phyloP scores from a whole-genome alignment of 371 early-diverging fungal species.

The Mortierella sp. region DNA sequence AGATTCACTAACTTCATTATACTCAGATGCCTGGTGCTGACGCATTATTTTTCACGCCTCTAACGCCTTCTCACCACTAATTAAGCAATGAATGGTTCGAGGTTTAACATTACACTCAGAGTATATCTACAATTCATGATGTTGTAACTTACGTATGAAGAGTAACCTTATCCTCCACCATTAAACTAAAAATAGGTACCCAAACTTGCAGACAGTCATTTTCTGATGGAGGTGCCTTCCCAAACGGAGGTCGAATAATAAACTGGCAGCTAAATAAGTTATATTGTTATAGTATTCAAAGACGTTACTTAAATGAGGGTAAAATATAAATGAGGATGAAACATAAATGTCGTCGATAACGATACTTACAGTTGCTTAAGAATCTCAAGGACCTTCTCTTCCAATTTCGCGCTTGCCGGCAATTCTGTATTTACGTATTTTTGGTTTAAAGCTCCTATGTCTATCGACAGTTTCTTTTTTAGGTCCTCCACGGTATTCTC shows the following conservation, averaged over 20 bases:
- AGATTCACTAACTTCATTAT: conserved; percentile 14
- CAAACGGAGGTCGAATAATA: conserved; percentile 2
- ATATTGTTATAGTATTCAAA: too few species aligned
- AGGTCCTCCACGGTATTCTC: not conserved
- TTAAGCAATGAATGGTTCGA: not conserved
- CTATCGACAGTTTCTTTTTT: not conserved
- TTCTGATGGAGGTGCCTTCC: conserved; percentile 1
- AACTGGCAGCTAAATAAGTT: not conserved
- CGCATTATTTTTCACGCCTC: conserved; percentile 25
- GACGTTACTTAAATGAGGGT: not conserved
- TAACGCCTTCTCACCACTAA: conserved; percentile 5
- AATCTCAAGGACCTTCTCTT: conserved; percentile 12
- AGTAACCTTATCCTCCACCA: not conserved
- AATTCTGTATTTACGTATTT: conserved; percentile 3
- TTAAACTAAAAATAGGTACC: not conserved
- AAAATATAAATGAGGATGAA: not conserved
- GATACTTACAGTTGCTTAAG: conserved; percentile 7
- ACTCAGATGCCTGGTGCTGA: conserved; percentile 17
- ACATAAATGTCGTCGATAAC: not conserved
- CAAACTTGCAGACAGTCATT: conserved; percentile 7
- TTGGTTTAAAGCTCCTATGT: not conserved
- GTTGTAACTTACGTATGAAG: conserved; percentile 11
- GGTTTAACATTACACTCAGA: not conserved
- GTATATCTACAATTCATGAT: not conserved
- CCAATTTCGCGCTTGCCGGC: conserved; percentile 4